Percentiles rank a stretch among this genome's conserved stretches.
phyloP scores from a whole-genome alignment of 2,329 filamentous ascomycete genomes.

The Phialophora expanda region DNA sequence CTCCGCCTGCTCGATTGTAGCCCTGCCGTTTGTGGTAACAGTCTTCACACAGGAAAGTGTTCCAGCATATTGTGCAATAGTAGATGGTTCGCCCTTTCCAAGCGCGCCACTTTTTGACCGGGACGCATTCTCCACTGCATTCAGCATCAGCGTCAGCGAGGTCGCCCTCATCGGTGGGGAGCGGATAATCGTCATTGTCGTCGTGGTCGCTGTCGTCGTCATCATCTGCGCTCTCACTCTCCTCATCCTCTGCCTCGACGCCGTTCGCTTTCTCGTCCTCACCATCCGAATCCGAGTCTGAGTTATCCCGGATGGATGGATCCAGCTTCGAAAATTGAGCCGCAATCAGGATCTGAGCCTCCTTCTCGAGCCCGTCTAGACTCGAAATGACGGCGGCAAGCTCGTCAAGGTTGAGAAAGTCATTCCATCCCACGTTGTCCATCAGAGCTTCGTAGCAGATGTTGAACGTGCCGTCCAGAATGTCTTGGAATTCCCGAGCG shows the following conservation, averaged over 20 bases:
- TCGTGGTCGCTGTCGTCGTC: not conserved
- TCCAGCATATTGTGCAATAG: constrained; percentile 7
- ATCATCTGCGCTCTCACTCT: constrained; percentile 9
- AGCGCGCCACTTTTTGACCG: not conserved
- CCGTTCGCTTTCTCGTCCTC: constrained; percentile 1
- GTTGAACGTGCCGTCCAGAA: not conserved
- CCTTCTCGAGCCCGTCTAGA: constrained; percentile 12
- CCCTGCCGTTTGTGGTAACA: constrained; percentile 4
- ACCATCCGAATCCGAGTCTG: not conserved
- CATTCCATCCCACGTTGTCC: constrained; percentile 18
- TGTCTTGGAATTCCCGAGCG: constrained; percentile 5
- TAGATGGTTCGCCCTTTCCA: constrained; percentile 15
- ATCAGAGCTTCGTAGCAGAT: constrained; percentile 8
- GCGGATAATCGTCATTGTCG: constrained; percentile 1
- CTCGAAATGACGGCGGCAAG: constrained; percentile 1
- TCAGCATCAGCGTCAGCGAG: not conserved
- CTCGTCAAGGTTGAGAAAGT: constrained; percentile 2
- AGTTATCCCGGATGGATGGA: not conserved
- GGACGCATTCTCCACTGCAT: constrained; percentile 14
- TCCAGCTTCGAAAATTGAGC: constrained; percentile 13
- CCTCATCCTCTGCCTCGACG: not conserved
- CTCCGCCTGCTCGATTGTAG: constrained; percentile 1
- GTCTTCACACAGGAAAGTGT: constrained; percentile 7
- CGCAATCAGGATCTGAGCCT: constrained; percentile 9
- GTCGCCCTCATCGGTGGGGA: constrained; percentile 14